These are phyloP conservation scores for Cetradonia linearis DNA, from an alignment of 495 filamentous ascomycete species.

Conservation along the genomic window DNA sequence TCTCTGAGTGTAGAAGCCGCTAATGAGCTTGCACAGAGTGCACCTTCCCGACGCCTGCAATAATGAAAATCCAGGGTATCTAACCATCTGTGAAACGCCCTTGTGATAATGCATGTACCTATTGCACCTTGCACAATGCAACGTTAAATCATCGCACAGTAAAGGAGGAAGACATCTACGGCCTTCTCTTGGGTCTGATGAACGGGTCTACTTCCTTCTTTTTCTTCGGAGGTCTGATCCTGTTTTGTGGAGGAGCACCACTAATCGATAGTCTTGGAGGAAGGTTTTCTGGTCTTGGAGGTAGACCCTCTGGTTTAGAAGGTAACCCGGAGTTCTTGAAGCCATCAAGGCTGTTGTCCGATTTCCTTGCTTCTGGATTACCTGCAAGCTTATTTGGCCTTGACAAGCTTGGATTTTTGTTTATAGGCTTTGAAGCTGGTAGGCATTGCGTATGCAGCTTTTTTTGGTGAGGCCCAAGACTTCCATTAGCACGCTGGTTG, in stretches of 20 bases:
- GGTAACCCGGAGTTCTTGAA: neutral
- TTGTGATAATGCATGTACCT: conserved; percentile 4
- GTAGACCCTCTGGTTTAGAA: neutral
- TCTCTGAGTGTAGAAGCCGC: neutral
- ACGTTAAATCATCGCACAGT: neutral
- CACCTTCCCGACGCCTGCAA: neutral
- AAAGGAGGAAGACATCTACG: conserved; percentile 2
- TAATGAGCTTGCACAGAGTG: neutral
- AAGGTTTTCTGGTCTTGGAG: neutral
- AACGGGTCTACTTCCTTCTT: conserved; percentile 44
- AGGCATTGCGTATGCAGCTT: neutral
- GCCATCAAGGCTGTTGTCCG: neutral
- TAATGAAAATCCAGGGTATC: conserved; percentile 4
- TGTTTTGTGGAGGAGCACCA: conserved; percentile 9
- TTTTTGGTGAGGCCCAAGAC: neutral
- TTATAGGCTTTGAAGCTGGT: neutral
- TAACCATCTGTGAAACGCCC: neutral
- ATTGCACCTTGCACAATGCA: conserved; percentile 7
- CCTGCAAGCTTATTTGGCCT: neutral
- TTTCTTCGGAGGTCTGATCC: conserved; percentile 31
- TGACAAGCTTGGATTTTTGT: conserved; percentile 22
- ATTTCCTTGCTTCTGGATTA: neutral
- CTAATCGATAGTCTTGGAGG: neutral
- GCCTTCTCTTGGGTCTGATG: conserved; percentile 41
- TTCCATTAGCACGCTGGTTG: conserved; percentile 3